Evolutionary conservation across 1,284 basidiomycete species (phyloP), one percentile per base, ranked within the genome.

Genomic region (Somion occarium): DNA sequence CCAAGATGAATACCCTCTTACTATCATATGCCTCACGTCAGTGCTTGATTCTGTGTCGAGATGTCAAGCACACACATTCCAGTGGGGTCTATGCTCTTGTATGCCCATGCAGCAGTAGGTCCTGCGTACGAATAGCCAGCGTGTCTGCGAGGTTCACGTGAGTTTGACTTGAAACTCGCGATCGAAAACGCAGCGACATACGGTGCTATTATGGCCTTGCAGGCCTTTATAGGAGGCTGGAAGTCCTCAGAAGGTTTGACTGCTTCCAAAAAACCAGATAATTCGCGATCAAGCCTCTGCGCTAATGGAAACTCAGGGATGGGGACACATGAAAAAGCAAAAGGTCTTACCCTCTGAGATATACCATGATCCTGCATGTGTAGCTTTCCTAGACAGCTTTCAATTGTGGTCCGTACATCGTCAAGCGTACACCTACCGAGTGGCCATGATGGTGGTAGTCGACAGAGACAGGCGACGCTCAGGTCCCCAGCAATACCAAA

Each of bases 51-150:
- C n/a, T n/a, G n/a, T n/a, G n/a, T n/a, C n/a, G n/a, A n/a, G n/a
- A n/a, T n/a, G n/a, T n/a, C n/a, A n/a, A n/a, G n/a, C n/a, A 67
- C 85, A 60, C 60, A 95, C 95, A 98, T 90, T 59, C 76, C 77
- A 11, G 76, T 75, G 0, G 82, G 83, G 61, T 97, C 89, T 51
- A 99, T 90, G 60, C 83, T 83, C 63, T 83, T 87, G 69, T 99
- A 99, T 0, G 96, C 96, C 89, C 92, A 98, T 1, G 94, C 97
- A 1, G 97, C 96, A 2, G 94, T 79, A 4, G 85, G 85, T 22
- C 97, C 97, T 51, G 94, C 98, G 69, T 98, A 99, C 1, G 85
- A 80, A 69, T 96, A 98, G 3, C 97, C 97, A 1, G 97, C 97
- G 68, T 99, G 97, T 2, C 94, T 96, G 61, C 15, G 26, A 30